These are phyloP conservation scores for Monosporascus sp. DNA, from an alignment of 2,329 filamentous ascomycete species.

Conservation along the genomic window DNA sequence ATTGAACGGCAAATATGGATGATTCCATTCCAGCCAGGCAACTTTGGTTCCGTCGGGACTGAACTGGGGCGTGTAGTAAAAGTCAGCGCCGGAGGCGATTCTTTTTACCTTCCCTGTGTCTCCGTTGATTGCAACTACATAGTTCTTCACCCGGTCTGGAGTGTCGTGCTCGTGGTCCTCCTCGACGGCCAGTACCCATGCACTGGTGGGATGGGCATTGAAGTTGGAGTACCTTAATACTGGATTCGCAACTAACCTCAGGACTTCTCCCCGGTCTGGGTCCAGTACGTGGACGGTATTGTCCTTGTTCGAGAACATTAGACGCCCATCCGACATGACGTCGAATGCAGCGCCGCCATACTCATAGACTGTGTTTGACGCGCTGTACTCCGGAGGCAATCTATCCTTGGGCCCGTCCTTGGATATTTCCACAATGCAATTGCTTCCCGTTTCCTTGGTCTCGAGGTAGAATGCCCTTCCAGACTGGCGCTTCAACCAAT, in stretches of 20 bases:
- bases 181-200: slow-evolving; percentile 44
- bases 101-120: slow-evolving; percentile 34
- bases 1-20: slow-evolving; percentile 48
- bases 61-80: slow-evolving; percentile 46
- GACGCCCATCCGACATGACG: slow-evolving; percentile 28
- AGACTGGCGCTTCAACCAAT: slow-evolving; percentile 6
- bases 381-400: slow-evolving; percentile 38
- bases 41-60: slow-evolving; percentile 39
- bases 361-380: slow-evolving; percentile 42
- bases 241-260: slow-evolving; percentile 23
- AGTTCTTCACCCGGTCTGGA: slow-evolving; percentile 29
- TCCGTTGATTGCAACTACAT: slow-evolving; percentile 34
- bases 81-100: slow-evolving; percentile 41
- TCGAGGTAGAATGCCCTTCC: slow-evolving; percentile 34
- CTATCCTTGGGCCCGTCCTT: slow-evolving; percentile 30
- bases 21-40: slow-evolving; percentile 50
- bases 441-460: slow-evolving; percentile 33
- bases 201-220: slow-evolving; percentile 30
- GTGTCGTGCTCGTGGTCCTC: slow-evolving; percentile 40
- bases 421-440: slow-evolving; percentile 37
- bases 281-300: too few relatives aligned
- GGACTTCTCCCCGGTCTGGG: too few relatives aligned
- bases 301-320: not conserved
- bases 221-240: slow-evolving; percentile 42
- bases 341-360: slow-evolving; percentile 45